phyloP scores from a whole-genome alignment of 129 eudicot species.

The Sambucus nigra region DNA sequence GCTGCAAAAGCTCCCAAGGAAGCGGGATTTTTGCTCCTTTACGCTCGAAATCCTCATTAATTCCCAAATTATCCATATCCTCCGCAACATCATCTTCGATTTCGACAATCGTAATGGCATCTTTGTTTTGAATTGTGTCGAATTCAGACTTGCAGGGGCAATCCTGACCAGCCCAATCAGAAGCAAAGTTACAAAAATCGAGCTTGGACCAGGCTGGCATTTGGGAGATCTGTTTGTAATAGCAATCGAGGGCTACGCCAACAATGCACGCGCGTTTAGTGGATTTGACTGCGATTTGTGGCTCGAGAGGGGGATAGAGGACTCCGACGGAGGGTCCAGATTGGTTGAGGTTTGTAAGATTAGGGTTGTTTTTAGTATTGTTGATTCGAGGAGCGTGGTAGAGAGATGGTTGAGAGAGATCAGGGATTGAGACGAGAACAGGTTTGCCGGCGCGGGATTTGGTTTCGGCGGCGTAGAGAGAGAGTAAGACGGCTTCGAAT shows the following conservation, averaged over 20 bases:
- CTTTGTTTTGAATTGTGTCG: conserved; percentile 20
- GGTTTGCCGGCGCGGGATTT: conserved; percentile 72
- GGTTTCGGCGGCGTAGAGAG: conserved; percentile 58
- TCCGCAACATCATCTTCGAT: conserved; percentile 30
- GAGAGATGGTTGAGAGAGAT: conserved; percentile 74
- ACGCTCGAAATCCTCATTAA: conserved; percentile 11
- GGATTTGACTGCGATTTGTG: conserved; percentile 66
- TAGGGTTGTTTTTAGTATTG: conserved; percentile 25
- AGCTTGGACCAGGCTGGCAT: conserved; percentile 90
- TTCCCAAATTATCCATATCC: conserved; percentile 30
- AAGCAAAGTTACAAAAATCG: conserved; percentile 54
- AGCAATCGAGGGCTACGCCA: conserved; percentile 71
- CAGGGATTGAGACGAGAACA: conserved; percentile 46
- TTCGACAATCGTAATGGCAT: conserved; percentile 18
- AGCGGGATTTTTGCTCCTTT: conserved; percentile 51
- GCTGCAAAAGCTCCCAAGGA: conserved; percentile 77
- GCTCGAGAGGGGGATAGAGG: conserved; percentile 63
- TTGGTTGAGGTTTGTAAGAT: background rate
- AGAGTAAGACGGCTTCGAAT: conserved; percentile 71
- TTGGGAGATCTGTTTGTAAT: conserved; percentile 73
- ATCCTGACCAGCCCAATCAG: conserved; percentile 71
- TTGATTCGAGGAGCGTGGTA: conserved; percentile 58
- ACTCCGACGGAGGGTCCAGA: conserved; percentile 35
- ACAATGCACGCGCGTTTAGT: conserved; percentile 78
- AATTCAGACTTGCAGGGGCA: conserved; percentile 66